Evolutionary conservation across 805 yeast species (phyloP).

Genomic region (Yarrowia deformans): DNA sequence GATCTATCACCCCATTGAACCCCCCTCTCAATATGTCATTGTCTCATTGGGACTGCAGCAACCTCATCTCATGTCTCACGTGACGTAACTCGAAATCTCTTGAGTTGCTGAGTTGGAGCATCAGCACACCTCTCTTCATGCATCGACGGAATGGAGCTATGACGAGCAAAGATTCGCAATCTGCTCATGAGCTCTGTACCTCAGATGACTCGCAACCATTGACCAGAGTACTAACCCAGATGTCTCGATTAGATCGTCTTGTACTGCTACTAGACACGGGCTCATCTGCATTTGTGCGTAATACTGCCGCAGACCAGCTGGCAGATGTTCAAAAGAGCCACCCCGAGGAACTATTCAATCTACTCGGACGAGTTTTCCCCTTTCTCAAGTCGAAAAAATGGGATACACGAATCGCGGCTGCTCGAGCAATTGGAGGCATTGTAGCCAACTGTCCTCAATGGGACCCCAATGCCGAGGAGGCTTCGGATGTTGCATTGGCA

Average conservation of each 20-base stretch:
- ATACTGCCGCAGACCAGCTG: constrained; percentile 96
- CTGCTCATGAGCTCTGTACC: not conserved
- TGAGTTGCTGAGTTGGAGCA: too few relatives aligned
- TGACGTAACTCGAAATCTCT: too few relatives aligned
- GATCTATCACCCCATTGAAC: too few relatives aligned
- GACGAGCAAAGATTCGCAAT: not conserved
- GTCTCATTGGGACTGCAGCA: not conserved
- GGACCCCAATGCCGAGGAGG: constrained; percentile 71
- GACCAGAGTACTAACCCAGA: constrained; percentile 41
- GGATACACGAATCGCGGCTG: constrained; percentile 97
- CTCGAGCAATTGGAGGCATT: constrained; percentile 92
- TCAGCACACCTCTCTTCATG: too few relatives aligned
- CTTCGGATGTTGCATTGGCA: constrained; percentile 39
- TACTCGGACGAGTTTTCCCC: constrained; percentile 90
- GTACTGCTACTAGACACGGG: constrained; percentile 84
- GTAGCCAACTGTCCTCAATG: constrained; percentile 77
- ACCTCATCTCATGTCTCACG: constrained; percentile 1
- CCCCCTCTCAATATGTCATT: not conserved
- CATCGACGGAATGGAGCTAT: not conserved
- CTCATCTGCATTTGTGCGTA: constrained; percentile 88
- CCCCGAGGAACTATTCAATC: constrained; percentile 86
- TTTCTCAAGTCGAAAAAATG: constrained; percentile 81
- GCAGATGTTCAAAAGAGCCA: constrained; percentile 93
- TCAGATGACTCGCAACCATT: not conserved
- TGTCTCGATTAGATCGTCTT: constrained; percentile 64